Percentiles rank a stretch among this genome's conserved stretches.
Conservation (phyloP, 208 protist genomes). For the Crithidia acanthocephali region DNA sequence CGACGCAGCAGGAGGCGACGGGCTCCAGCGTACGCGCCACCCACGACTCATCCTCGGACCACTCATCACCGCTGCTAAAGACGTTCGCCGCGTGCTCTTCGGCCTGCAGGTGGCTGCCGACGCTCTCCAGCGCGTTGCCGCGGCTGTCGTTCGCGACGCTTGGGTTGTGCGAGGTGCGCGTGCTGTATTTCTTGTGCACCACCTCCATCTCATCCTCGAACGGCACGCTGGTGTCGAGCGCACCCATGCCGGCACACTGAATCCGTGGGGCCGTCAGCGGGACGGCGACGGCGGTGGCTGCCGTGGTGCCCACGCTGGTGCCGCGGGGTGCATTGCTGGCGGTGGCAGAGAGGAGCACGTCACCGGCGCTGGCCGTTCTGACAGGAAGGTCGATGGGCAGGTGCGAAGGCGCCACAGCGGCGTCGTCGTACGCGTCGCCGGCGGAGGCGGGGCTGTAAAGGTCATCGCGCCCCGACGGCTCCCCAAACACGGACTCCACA, state of each 20-base stretch:
- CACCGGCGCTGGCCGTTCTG: slow-evolving; percentile 1
- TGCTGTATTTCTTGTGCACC: slow-evolving; percentile 21
- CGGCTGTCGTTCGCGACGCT: not conserved
- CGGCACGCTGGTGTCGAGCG: not conserved
- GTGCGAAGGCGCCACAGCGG: not conserved
- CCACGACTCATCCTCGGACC: slow-evolving; percentile 5
- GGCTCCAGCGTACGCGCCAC: slow-evolving; percentile 16
- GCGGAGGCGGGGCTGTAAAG: slow-evolving; percentile 27
- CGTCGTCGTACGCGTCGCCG: not conserved
- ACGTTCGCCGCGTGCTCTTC: slow-evolving; percentile 3
- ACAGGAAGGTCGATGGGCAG: not conserved
- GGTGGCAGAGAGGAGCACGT: slow-evolving; percentile 9
- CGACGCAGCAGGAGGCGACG: slow-evolving; percentile 50
- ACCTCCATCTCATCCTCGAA: slow-evolving; percentile 21
- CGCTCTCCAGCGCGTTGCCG: slow-evolving; percentile 19
- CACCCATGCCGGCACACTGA: slow-evolving; percentile 7
- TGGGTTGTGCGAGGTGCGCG: not conserved
- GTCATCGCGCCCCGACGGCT: not conserved
- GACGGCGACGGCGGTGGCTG: not conserved
- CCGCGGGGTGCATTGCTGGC: not conserved
- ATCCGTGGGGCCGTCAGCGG: slow-evolving; percentile 1
- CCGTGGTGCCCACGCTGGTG: not conserved
- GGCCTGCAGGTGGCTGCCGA: slow-evolving; percentile 1
- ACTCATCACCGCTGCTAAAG: slow-evolving; percentile 14
- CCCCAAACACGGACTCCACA: not conserved